Base-by-base conservation (phyloP, 2,329 filamentous ascomycete species). In the Fonsecaea pugnacius region DNA sequence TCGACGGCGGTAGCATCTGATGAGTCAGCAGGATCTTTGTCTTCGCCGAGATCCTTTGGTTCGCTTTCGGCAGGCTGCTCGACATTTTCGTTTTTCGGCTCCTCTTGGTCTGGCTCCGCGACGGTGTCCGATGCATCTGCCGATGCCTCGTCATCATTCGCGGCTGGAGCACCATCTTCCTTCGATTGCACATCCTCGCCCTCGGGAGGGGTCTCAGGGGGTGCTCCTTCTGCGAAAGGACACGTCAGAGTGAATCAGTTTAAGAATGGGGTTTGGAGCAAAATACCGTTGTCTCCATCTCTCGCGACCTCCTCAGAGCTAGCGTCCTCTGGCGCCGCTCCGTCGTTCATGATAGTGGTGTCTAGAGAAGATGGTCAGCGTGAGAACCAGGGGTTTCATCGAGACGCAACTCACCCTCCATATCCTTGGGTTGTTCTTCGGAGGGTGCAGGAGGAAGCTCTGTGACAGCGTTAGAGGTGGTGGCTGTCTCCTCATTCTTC, bases 171-270 rank as follows among this genome's bases (percentile, higher is more conserved):
- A 36, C 67, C 58, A 59, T 53, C 46, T 14, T 24, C 54, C 33
- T 73, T 68, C 33, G 71, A 53, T 60, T 75, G 70, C 62, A 69
- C 60, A 27, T 43, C 40, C 32, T 70, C 58, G 32, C 48, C 40
- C 32, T 70, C 58, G 36, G 67, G 1, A 21, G 75, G 62, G 21
- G 43, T 46, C 27, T 52, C 76, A 73, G 72, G 72, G 65, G 62
- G 73, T 16, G 36, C 10, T 14, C 48, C 60, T 36, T 27, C 53
- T 60, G 12, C 60, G 58, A 24, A 21, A 9, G 58, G n/a, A 27
- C 8, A 4, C 10, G 43, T 64, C 21, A 64, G 40, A 53, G 27
- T 21, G 18, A 38, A 9, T 14, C 18, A n/a, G 2, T 18, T 8
- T 32, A 36, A 4, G 4, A 30, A n/a, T 5, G 3, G 27, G 27